Evolutionary conservation across 2,329 filamentous ascomycete genomes (phyloP).

Genomic region (Fusarium subglutinans): DNA sequence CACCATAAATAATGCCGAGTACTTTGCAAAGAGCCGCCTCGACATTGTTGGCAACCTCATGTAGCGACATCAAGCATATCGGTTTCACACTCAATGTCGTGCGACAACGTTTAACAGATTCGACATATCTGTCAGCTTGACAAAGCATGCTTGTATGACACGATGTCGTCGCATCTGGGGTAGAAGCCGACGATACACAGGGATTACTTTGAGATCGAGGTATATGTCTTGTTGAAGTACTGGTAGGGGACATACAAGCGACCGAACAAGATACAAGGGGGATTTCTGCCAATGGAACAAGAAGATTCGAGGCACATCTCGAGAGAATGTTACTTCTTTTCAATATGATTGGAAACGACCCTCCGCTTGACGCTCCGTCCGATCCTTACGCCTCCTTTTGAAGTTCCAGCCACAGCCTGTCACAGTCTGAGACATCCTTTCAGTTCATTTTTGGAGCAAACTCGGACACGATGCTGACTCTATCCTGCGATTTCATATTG

Average conservation of each 20-base stretch:
- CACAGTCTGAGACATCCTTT: not conserved
- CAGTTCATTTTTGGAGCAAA: not conserved
- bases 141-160: slow-evolving; percentile 21
- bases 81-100: not conserved
- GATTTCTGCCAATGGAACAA: not conserved
- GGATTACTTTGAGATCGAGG: slow-evolving; percentile 10
- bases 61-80: not conserved
- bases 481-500: not conserved
- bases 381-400: not conserved
- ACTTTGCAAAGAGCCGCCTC: slow-evolving; percentile 10
- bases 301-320: not conserved
- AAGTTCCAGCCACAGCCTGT: not conserved
- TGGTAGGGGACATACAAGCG: slow-evolving; percentile 23
- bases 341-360: no score
- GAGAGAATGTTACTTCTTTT: not conserved
- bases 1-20: slow-evolving; percentile 11
- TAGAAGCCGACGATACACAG: slow-evolving; percentile 24
- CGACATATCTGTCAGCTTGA: slow-evolving; percentile 32
- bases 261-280: not conserved
- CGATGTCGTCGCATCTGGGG: slow-evolving; percentile 14
- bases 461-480: not conserved
- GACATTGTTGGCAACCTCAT: not conserved
- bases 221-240: not conserved
- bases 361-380: not conserved
- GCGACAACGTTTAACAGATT: slow-evolving; percentile 3